A percentile compares a stretch with the other conserved stretches of the same genome.
phyloP scores from a whole-genome alignment of 345 rosid species.

The Passiflora organensis region DNA sequence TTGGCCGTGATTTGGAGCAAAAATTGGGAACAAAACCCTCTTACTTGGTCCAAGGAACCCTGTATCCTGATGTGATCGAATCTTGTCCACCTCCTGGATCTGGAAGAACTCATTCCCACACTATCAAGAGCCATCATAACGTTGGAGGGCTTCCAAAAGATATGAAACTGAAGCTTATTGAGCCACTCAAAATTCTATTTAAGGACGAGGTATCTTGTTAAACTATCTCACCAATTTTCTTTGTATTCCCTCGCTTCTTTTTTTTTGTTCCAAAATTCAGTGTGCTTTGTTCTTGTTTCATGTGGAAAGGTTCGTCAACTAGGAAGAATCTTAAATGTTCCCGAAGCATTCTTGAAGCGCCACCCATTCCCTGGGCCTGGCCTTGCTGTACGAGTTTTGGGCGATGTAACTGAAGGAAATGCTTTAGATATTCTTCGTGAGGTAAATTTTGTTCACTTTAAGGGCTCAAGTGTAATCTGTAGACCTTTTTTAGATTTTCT shows the following conservation, averaged over 20 bases:
- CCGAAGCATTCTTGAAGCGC: slow-evolving; percentile 77
- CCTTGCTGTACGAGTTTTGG: slow-evolving; percentile 91
- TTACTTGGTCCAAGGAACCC: slow-evolving; percentile 89
- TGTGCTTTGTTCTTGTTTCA: slow-evolving; percentile 1
- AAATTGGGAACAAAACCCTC: slow-evolving; percentile 73
- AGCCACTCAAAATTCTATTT: slow-evolving; percentile 91
- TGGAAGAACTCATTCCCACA: slow-evolving; percentile 87
- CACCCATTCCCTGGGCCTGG: slow-evolving; percentile 99
- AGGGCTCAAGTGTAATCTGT: not conserved
- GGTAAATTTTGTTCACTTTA: slow-evolving; percentile 33
- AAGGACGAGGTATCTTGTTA: slow-evolving; percentile 75
- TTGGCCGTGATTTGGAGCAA: slow-evolving; percentile 71
- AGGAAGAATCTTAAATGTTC: slow-evolving; percentile 78
- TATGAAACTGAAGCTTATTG: slow-evolving; percentile 93
- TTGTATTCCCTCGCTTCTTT: not conserved
- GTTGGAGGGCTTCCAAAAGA: slow-evolving; percentile 99
- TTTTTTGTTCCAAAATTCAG: not conserved
- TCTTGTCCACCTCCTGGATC: slow-evolving; percentile 98
- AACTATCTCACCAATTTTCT: not conserved
- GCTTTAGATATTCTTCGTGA: slow-evolving; percentile 84
- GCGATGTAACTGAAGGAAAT: slow-evolving; percentile 87
- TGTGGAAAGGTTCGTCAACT: slow-evolving; percentile 76
- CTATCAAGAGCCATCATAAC: slow-evolving; percentile 97
- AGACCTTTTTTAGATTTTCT: not conserved
- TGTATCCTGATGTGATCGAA: slow-evolving; percentile 95